Evolutionary conservation across 2,329 filamentous ascomycete species (phyloP), one percentile per base, ranked within the genome.

Genomic region (Aspergillus sclerotialis): DNA sequence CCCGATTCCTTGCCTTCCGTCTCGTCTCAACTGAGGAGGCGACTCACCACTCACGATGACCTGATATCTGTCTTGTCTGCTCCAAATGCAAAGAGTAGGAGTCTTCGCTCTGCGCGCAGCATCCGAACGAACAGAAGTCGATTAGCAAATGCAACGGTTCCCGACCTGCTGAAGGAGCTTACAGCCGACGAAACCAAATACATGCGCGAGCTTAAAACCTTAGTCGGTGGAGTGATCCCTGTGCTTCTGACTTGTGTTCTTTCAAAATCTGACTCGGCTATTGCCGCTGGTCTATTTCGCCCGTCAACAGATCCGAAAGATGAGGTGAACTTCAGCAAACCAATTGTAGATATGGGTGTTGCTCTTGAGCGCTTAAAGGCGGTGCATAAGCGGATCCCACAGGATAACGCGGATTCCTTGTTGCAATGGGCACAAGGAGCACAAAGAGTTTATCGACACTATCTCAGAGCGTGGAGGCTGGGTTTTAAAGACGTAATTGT

Each of bases 401-500:
- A 84, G 32, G 72, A 80, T 14, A 80, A 92, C 44, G 67, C 83
- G 2, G 75, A 83, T 37, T 73, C 76, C 10, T 72, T 98, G 33
- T 69, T 93, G 7, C 73, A 72, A 26, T 98, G 92, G 92, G 83
- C 89, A 2, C 77, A 87, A 36, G 78, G 76, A 13, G 80, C 86
- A 1, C 77, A 84, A 29, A 78, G 80, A 36, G 75, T 90, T 7
- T 98, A 98, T 56, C 72, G 79, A 40, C 81, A 86, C 52, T 98
- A 96, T 56, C 72, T 96, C 19, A 78, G 79, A 52, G 80, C 83
- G 6, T 98, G 92, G 92, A 76, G 88, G 18, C 73, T 96, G 30
- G 92, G 92, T 1, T 98, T 96, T 60, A 84, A 94, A 52, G 89
- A 94, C 55, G 78, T 98, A 13, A 80, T 96, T 32, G 86, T 98